Conservation (phyloP, 2,329 filamentous ascomycete genomes). For the Colletotrichum truncatum region DNA sequence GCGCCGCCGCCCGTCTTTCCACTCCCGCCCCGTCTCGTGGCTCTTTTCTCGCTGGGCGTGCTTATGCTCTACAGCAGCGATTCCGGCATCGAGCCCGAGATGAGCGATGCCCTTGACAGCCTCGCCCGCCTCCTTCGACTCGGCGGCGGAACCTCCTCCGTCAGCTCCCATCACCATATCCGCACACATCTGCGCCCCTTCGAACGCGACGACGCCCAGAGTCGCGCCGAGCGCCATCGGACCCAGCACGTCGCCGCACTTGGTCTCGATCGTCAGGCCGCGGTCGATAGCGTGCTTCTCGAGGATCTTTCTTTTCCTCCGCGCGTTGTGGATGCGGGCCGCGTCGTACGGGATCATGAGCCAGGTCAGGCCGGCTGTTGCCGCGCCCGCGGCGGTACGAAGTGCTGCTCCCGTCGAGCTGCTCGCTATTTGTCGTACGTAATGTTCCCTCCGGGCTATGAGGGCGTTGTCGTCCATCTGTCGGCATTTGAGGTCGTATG, state of each 20-base stretch:
- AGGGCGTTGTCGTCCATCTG: slow-evolving; percentile 46
- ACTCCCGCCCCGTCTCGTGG: not conserved
- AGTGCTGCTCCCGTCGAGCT: slow-evolving; percentile 42
- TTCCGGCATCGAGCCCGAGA: slow-evolving; percentile 2
- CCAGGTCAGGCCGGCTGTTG: slow-evolving; percentile 36
- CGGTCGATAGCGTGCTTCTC: slow-evolving; percentile 38
- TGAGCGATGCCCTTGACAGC: not conserved
- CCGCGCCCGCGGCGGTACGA: slow-evolving; percentile 49
- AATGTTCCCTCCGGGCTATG: slow-evolving; percentile 46
- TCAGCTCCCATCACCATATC: not conserved
- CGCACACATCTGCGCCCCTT: not conserved
- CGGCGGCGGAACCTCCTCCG: not conserved
- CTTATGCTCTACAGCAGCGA: not conserved
- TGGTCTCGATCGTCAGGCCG: not conserved
- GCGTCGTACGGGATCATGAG: slow-evolving; percentile 31
- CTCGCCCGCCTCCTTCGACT: not conserved
- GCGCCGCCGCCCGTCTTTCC: not conserved
- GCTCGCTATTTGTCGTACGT: slow-evolving; percentile 49
- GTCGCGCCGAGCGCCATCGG: not conserved
- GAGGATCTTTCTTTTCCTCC: slow-evolving; percentile 52
- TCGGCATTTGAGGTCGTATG: slow-evolving; percentile 48
- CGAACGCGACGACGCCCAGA: slow-evolving; percentile 6
- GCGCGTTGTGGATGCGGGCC: slow-evolving; percentile 50
- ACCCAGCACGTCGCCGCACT: not conserved
- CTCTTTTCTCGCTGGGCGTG: not conserved